These are phyloP conservation scores for Maudiozyma humilis DNA, from an alignment of 1,139 yeast genomes.

Conservation along the genomic window DNA sequence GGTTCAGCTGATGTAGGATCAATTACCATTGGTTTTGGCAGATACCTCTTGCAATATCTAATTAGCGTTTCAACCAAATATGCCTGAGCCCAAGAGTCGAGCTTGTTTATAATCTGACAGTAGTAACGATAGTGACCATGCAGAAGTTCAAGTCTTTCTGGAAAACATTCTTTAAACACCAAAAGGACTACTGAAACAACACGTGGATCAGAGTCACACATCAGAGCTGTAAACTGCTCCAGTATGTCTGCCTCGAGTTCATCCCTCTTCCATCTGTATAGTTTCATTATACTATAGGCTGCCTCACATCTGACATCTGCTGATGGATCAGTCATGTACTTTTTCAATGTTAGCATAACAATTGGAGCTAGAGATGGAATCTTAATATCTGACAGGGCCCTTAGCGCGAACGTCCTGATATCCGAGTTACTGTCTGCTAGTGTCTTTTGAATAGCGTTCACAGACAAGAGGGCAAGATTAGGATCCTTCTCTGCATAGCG, in stretches of 20 bases:
- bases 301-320: conserved; percentile 74
- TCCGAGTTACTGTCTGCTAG: conserved; percentile 62
- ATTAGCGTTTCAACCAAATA: conserved; percentile 53
- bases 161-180: conserved; percentile 47
- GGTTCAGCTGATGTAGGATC: conserved; percentile 28
- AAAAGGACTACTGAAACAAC: conserved; percentile 69
- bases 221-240: conserved; percentile 43
- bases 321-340: conserved; percentile 62
- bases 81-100: conserved; percentile 76
- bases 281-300: conserved; percentile 67
- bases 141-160: conserved; percentile 50
- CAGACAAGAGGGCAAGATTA: conserved; percentile 76
- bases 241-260: conserved; percentile 40
- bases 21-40: conserved; percentile 44
- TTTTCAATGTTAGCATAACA: conserved; percentile 61
- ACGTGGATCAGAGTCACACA: conserved; percentile 53
- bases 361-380: conserved; percentile 79
- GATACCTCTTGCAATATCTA: conserved; percentile 54
- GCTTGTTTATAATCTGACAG: conserved; percentile 43
- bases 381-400: conserved; percentile 72
- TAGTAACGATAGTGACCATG: conserved; percentile 65
- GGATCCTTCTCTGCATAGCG: conserved; percentile 81
- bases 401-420: conserved; percentile 62
- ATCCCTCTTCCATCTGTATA: conserved; percentile 36
- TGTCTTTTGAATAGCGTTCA: conserved; percentile 85